Evolutionary conservation across 352 stramenopile genomes (phyloP).

Genomic region (Salisapilia sapeloensis): DNA sequence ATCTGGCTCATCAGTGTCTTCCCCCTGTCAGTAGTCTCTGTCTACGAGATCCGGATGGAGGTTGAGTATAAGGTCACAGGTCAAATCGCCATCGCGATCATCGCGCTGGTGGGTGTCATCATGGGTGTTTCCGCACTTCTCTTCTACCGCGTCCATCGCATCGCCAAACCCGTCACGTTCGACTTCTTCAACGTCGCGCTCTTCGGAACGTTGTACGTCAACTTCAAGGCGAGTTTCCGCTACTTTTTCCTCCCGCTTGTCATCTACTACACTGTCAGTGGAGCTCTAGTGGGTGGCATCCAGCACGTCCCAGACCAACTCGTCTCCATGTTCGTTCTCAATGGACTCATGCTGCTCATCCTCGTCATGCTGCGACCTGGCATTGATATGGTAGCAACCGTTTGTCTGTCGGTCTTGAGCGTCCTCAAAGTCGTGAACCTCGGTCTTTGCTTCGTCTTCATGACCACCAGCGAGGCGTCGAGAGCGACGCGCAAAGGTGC

Average conservation of each 20-base stretch:
- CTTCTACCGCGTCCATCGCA: slow-evolving; percentile 19
- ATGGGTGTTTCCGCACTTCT: slow-evolving; percentile 17
- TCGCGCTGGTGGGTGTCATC: slow-evolving; percentile 24
- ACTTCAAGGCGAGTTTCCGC: slow-evolving; percentile 23
- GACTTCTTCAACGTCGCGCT: slow-evolving; percentile 26
- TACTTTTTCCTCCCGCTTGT: slow-evolving; percentile 44
- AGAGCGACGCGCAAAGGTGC: slow-evolving; percentile 13
- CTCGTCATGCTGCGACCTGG: slow-evolving; percentile 36
- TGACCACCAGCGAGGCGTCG: slow-evolving; percentile 22
- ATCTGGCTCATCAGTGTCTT: slow-evolving; percentile 37
- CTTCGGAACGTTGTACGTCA: slow-evolving; percentile 41
- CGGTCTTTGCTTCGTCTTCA: slow-evolving; percentile 28
- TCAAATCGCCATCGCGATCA: slow-evolving; percentile 22
- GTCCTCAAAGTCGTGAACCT: slow-evolving; percentile 34
- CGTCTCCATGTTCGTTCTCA: slow-evolving; percentile 23
- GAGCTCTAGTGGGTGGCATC: slow-evolving; percentile 27
- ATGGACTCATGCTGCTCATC: slow-evolving; percentile 27
- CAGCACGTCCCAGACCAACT: slow-evolving; percentile 25
- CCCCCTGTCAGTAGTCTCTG: slow-evolving; percentile 30
- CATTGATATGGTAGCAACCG: slow-evolving; percentile 12
- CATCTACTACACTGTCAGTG: slow-evolving; percentile 26
- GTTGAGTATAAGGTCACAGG: slow-evolving; percentile 23
- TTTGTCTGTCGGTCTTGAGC: slow-evolving; percentile 16
- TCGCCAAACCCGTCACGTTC: slow-evolving; percentile 18
- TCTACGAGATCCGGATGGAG: slow-evolving; percentile 50